Base-by-base conservation (phyloP, 1,284 basidiomycete genomes). In the Filobasidium uniguttulatum region DNA sequence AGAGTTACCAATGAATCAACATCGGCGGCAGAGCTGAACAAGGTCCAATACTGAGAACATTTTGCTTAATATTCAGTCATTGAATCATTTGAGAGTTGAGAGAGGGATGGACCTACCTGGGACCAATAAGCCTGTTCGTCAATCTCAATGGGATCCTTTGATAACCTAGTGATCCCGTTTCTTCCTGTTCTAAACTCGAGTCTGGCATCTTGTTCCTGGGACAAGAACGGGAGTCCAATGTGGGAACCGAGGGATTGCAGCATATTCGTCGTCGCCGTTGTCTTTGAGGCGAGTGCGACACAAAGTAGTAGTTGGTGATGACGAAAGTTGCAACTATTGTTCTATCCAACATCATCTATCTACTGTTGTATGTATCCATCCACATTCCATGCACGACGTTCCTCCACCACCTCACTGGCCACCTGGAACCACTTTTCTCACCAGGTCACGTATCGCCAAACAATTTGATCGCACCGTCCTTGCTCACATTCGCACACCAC, bases 21-120 rank as follows among this genome's bases (percentile, higher is more conserved):
- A 62, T 93, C 89, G 0, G 85, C 83, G 0, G 85, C 75, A 6
- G 83, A 82, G 69, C 86, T 85, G 65, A 91, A 91, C 9, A 93
- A 71, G 31, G 77, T 70, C 56, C 83, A 80, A 66, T 84, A 94
- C 81, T 91, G 63, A 10, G 44, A 33, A 51, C 52, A 26, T 49
- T 52, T 59, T 25, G 30, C n/a, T n/a, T n/a, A n/a, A n/a, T n/a
- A n/a, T n/a, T n/a, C n/a, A 34, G 52, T 53, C 48, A 12, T 6
- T 17, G 17, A 25, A 14, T 23, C 12, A 12, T 4, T 14, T 17
- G 37, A 10, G n/a, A 26, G 30, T 34, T 14, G 23, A 23, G 30
- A 22, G 9, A 19, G 19, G 19, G 12, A 19, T 17, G 36, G 3
- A 62, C 76, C 56, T 57, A 83, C 83, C 71, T 86, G 84, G 55